phyloP scores from a whole-genome alignment of 2,329 filamentous ascomycete genomes.

The Aspergillus brasiliensis region DNA sequence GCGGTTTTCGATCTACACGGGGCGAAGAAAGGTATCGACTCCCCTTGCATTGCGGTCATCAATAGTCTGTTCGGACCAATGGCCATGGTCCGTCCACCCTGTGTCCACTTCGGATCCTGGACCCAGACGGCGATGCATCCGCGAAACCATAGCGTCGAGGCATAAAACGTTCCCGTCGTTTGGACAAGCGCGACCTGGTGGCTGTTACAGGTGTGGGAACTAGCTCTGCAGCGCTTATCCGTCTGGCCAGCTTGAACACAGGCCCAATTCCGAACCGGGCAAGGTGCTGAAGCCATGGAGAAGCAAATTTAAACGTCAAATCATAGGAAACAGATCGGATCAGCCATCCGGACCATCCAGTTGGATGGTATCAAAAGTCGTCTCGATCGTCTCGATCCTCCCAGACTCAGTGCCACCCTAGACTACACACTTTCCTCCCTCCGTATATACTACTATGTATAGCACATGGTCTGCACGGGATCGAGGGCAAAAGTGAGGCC shows the following conservation, averaged over 20 bases:
- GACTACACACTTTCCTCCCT: too few species aligned
- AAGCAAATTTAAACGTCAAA: conserved; percentile 5
- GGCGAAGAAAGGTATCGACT: conserved; percentile 31
- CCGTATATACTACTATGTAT: conserved; percentile 10
- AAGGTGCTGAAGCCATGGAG: conserved; percentile 4
- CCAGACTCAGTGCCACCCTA: neutral
- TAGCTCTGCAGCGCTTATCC: conserved; percentile 19
- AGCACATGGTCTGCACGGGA: conserved; percentile 4
- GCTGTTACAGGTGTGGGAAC: conserved; percentile 19
- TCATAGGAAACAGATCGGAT: conserved; percentile 4
- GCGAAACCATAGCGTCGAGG: conserved; percentile 8
- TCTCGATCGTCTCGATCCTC: conserved; percentile 2
- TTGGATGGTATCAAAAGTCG: conserved; percentile 1
- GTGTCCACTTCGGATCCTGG: conserved; percentile 3
- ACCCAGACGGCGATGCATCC: neutral
- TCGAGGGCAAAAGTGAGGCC: neutral
- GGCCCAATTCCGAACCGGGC: conserved; percentile 4
- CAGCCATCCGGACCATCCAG: neutral
- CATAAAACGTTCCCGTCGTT: conserved; percentile 18
- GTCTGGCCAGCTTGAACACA: conserved; percentile 2
- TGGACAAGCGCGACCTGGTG: conserved; percentile 17
- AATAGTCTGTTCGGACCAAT: conserved; percentile 36
- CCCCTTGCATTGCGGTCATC: conserved; percentile 38
- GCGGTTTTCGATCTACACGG: conserved; percentile 35
- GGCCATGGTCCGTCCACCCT: conserved; percentile 12